Evolutionary conservation across 140 eudicot species (phyloP).

Genomic region (Stevia rebaudiana): DNA sequence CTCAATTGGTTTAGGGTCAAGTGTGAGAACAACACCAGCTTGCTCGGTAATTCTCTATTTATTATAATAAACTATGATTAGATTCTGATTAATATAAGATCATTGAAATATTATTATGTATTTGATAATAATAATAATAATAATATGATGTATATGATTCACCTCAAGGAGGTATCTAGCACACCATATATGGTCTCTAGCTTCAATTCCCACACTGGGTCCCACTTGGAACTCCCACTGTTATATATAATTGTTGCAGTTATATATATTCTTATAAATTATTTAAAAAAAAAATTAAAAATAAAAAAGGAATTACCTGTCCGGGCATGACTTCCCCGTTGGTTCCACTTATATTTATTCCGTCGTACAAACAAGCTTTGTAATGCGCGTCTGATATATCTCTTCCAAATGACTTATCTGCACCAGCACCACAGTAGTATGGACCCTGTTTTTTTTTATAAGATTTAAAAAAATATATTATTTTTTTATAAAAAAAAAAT

Average conservation of each 20-base stretch:
- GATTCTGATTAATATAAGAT: background rate
- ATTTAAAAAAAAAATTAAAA: background rate
- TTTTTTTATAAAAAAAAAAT: background rate
- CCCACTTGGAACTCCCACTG: conserved; percentile 99
- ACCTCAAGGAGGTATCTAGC: conserved; percentile 98
- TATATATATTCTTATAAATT: background rate
- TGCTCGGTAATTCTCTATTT: conserved; percentile 98
- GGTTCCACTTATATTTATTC: conserved; percentile 96
- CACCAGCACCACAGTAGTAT: conserved; percentile 97
- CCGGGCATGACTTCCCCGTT: conserved; percentile 99
- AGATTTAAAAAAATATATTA: background rate
- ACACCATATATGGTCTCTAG: conserved; percentile 96
- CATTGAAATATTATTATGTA: background rate
- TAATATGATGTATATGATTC: conserved; percentile 8
- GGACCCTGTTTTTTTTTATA: conserved; percentile 60
- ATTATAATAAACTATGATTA: background rate
- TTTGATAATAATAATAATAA: background rate
- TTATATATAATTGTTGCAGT: background rate
- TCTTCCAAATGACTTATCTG: conserved; percentile 95
- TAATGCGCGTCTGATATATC: conserved; percentile 98
- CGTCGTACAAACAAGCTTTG: conserved; percentile 97
- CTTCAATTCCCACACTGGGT: conserved; percentile 98
- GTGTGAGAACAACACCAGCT: conserved; percentile 96
- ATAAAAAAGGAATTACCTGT: conserved; percentile 66
- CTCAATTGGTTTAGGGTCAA: conserved; percentile 98